Evolutionary conservation across 2,329 filamentous ascomycete genomes (phyloP).

Genomic region (Ilyonectria robusta): DNA sequence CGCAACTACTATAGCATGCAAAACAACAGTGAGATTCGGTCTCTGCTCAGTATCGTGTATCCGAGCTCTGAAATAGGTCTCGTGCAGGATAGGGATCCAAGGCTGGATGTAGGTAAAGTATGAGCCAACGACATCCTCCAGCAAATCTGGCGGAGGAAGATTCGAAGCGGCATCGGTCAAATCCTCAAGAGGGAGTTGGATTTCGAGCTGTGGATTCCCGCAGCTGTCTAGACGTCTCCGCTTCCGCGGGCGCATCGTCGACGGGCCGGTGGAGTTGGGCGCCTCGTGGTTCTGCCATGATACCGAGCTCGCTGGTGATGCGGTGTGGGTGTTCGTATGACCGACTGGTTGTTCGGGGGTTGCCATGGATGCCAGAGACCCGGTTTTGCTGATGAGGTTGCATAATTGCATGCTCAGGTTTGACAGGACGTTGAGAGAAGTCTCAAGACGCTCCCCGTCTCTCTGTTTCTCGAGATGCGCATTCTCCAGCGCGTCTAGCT

Average conservation of each 20-base stretch:
- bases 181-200: constrained; percentile 33
- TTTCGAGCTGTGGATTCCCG: constrained; percentile 41
- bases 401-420: constrained; percentile 19
- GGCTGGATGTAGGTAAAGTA: constrained; percentile 42
- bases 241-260: constrained; percentile 27
- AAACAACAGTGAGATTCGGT: constrained; percentile 27
- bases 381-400: constrained; percentile 16
- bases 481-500: constrained; percentile 13
- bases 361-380: background rate
- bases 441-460: constrained; percentile 8
- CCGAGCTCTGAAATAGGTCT: constrained; percentile 39
- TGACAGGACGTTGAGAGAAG: constrained; percentile 17
- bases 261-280: background rate
- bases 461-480: constrained; percentile 20
- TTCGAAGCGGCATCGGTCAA: constrained; percentile 20
- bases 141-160: constrained; percentile 33
- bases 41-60: constrained; percentile 39
- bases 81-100: constrained; percentile 41
- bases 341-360: constrained; percentile 4
- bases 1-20: constrained; percentile 42
- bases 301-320: constrained; percentile 2
- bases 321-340: constrained; percentile 4
- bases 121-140: constrained; percentile 39
- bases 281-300: constrained; percentile 3
- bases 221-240: constrained; percentile 40